Conservation (phyloP, 768 basidiomycete genomes). For the Filobasidium wieringae region DNA sequence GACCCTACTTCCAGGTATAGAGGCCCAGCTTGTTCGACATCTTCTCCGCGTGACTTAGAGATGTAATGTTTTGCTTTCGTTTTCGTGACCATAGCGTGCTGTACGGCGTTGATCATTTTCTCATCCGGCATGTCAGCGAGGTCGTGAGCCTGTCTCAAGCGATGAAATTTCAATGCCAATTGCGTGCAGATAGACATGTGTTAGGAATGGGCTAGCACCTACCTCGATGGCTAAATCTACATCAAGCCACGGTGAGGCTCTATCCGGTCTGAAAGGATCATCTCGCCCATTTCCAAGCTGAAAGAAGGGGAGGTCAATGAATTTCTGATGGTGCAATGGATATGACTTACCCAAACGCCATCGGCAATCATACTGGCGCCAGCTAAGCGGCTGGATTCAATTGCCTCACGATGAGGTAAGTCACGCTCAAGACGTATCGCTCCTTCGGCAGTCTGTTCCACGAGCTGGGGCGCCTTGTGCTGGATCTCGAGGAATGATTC, state of each 20-base stretch:
- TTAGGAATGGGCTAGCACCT: not conserved
- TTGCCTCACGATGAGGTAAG: slow-evolving; percentile 3
- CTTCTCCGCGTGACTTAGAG: too few species aligned
- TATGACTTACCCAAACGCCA: slow-evolving; percentile 10
- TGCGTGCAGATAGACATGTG: too few species aligned
- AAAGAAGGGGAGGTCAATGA: not conserved
- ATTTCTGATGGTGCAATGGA: not conserved
- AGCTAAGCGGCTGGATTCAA: slow-evolving; percentile 9
- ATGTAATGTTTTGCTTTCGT: slow-evolving; percentile 1
- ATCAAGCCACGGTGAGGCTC: not conserved
- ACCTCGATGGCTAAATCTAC: slow-evolving; percentile 14
- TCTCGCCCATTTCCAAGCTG: slow-evolving; percentile 16
- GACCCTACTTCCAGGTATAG: slow-evolving; percentile 9
- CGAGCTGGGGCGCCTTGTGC: slow-evolving; percentile 9
- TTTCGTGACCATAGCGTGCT: not conserved
- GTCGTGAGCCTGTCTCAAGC: slow-evolving; percentile 9
- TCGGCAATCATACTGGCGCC: slow-evolving; percentile 8
- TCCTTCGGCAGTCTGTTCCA: not conserved
- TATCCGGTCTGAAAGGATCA: slow-evolving; percentile 11
- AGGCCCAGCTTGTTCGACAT: not conserved
- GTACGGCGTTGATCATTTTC: not conserved
- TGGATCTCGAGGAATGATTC: slow-evolving; percentile 37
- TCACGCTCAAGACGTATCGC: not conserved
- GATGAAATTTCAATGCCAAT: not conserved
- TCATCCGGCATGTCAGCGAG: slow-evolving; percentile 11